These are phyloP conservation scores for Penicillium hordei DNA, from an alignment of 2,329 filamentous ascomycete genomes.

Conservation along the genomic window DNA sequence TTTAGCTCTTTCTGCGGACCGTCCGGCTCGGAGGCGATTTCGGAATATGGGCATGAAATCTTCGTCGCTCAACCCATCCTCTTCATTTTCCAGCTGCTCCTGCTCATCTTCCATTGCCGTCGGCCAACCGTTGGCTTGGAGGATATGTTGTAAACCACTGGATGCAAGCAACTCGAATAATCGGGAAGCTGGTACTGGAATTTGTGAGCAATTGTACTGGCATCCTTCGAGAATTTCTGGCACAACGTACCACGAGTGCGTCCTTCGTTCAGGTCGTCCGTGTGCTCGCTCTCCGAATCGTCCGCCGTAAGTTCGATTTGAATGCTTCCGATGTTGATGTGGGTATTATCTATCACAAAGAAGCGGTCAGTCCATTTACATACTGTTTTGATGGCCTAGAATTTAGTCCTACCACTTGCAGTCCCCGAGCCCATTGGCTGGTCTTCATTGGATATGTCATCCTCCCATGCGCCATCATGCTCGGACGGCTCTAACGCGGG, in stretches of 20 bases:
- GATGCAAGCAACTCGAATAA: constrained; percentile 57
- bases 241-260: constrained; percentile 26
- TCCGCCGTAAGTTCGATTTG: constrained; percentile 38
- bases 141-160: constrained; percentile 54
- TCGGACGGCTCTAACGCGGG: constrained; percentile 12
- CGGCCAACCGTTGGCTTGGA: constrained; percentile 39
- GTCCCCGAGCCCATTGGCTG: constrained; percentile 53
- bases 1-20: constrained; percentile 46
- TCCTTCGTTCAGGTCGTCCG: constrained; percentile 32
- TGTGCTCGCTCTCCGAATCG: constrained; percentile 39
- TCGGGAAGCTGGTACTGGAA: constrained; percentile 41
- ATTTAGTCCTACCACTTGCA: constrained; percentile 8
- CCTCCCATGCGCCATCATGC: constrained; percentile 14
- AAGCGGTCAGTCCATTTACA: not conserved
- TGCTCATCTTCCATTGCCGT: not conserved
- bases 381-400: not conserved
- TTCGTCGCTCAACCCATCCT: constrained; percentile 33
- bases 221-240: no score
- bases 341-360: constrained; percentile 33
- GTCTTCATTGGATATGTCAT: constrained; percentile 31
- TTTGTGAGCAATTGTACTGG: constrained; percentile 5
- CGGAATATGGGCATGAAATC: constrained; percentile 34
- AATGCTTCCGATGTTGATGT: constrained; percentile 37
- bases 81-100: constrained; percentile 18
- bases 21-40: constrained; percentile 50